Evolutionary conservation across 371 early-diverging fungal species (phyloP).

Genomic region (Vairimorpha ceranae): DNA sequence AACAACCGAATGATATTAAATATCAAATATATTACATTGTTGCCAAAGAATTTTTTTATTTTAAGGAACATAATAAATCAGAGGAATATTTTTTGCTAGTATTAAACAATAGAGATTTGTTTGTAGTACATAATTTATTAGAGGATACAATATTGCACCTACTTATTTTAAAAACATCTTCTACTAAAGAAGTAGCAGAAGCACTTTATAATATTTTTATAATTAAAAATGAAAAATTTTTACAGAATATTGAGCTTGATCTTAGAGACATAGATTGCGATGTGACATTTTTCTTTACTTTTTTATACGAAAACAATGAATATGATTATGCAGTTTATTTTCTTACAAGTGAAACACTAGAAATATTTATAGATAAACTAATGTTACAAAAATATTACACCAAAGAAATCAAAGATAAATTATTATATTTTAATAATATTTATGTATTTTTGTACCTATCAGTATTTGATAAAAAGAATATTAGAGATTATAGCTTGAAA

Average conservation of each 20-base stretch:
- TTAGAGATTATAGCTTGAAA: neutral
- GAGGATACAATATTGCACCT: neutral
- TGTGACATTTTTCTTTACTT: neutral
- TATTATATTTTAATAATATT: neutral
- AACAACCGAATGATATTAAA: neutral
- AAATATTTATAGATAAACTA: neutral
- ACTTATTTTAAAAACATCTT: neutral
- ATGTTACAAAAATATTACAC: neutral
- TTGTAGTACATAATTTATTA: neutral
- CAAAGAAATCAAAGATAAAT: neutral
- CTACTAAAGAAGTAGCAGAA: neutral
- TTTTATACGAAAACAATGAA: neutral
- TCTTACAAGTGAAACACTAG: neutral
- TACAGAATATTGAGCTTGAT: neutral
- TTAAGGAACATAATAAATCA: neutral
- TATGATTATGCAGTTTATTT: neutral
- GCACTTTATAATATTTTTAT: neutral
- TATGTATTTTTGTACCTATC: neutral
- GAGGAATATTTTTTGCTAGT: neutral
- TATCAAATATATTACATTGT: neutral
- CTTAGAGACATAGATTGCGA: neutral
- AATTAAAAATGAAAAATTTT: neutral
- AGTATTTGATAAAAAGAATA: neutral
- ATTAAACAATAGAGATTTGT: neutral
- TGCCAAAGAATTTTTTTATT: conserved; percentile 1